A percentile compares a stretch with the other conserved stretches of the same genome.
Evolutionary conservation across 2,329 filamentous ascomycete species (phyloP).

Genomic region (Aspergillus brunneoviolaceus): DNA sequence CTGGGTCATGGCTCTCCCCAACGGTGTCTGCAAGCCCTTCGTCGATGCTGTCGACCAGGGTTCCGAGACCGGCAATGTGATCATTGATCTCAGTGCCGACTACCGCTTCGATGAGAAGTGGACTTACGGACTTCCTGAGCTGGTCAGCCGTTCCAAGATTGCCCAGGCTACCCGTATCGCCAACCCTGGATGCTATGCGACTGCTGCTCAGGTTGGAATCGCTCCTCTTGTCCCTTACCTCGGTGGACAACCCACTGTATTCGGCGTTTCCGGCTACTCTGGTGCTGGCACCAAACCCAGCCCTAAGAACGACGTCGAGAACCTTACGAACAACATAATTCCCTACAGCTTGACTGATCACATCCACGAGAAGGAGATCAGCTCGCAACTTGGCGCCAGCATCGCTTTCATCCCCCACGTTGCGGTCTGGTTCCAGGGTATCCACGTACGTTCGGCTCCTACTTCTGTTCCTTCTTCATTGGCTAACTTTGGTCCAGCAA

Average conservation of each 20-base stretch:
- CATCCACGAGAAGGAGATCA: slow-evolving; percentile 92
- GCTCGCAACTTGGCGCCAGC: slow-evolving; percentile 68
- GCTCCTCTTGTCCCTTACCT: slow-evolving; percentile 77
- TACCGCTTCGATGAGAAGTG: slow-evolving; percentile 83
- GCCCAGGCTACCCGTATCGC: slow-evolving; percentile 77
- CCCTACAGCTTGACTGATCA: slow-evolving; percentile 91
- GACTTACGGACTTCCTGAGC: slow-evolving; percentile 89
- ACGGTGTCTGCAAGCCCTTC: slow-evolving; percentile 90
- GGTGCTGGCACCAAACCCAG: slow-evolving; percentile 93
- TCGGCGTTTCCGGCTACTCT: slow-evolving; percentile 91
- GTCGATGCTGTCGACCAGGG: slow-evolving; percentile 81
- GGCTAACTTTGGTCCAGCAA: slow-evolving; percentile 52
- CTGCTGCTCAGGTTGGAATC: slow-evolving; percentile 85
- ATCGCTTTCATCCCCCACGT: slow-evolving; percentile 92
- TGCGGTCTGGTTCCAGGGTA: slow-evolving; percentile 95
- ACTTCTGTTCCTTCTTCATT: background rate
- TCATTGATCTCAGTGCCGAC: slow-evolving; percentile 94
- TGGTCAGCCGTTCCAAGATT: slow-evolving; percentile 74
- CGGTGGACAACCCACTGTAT: slow-evolving; percentile 75
- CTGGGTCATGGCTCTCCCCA: slow-evolving; percentile 97
- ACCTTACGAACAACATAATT: slow-evolving; percentile 83
- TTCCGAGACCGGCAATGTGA: slow-evolving; percentile 67
- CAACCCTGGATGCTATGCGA: slow-evolving; percentile 95
- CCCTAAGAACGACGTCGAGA: slow-evolving; percentile 85
- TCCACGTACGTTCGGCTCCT: slow-evolving; percentile 56